Percentiles rank a stretch among this genome's conserved stretches.
These are phyloP conservation scores for Nicotiana sylvestris DNA, from an alignment of 257 asterid species.

Conservation along the genomic window DNA sequence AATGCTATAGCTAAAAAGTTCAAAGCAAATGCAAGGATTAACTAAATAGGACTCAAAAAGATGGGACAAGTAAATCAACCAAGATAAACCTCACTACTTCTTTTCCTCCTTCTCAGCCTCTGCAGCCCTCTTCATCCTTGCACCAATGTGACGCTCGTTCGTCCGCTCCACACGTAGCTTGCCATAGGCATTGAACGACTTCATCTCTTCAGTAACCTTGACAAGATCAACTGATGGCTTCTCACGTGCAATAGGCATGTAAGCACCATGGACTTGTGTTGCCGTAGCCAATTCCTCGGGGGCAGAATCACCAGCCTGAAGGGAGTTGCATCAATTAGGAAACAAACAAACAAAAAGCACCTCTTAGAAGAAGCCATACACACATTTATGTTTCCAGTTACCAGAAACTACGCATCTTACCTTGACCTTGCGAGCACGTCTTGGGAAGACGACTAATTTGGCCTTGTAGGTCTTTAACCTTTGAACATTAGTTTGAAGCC, in stretches of 20 bases:
- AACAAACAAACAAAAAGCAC: background rate
- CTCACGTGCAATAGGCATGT: background rate
- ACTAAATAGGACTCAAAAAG: background rate
- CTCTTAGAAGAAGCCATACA: background rate
- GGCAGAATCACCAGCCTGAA: conserved; percentile 2
- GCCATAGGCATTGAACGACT: background rate
- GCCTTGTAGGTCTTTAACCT: conserved; percentile 75
- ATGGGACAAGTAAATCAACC: background rate
- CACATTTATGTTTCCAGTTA: background rate
- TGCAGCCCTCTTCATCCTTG: background rate
- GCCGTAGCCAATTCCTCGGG: conserved; percentile 2
- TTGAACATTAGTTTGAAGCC: conserved; percentile 64
- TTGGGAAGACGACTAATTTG: conserved; percentile 72
- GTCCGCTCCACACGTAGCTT: background rate
- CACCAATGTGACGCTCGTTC: background rate
- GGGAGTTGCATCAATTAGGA: background rate
- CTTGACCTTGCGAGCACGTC: conserved; percentile 57
- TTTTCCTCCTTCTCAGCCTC: background rate
- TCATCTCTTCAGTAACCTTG: background rate
- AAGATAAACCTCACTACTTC: background rate
- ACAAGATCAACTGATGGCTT: conserved; percentile 18
- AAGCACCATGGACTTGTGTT: background rate
- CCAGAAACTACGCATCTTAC: conserved; percentile 10
- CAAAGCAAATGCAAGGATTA: background rate
- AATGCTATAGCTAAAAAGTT: background rate